Evolutionary conservation across 805 yeast species (phyloP).

Genomic region (Candida piceae): DNA sequence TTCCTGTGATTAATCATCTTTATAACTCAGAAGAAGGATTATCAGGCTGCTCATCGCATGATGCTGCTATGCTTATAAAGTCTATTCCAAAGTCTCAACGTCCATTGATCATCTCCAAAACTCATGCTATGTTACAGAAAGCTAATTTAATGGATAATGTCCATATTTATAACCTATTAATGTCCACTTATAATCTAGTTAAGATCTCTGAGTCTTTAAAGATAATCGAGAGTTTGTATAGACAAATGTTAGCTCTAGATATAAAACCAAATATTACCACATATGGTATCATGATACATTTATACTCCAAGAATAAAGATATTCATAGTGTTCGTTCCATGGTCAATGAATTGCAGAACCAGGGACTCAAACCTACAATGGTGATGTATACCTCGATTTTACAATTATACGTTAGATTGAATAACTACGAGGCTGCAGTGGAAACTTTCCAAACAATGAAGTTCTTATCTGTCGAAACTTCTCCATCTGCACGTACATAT

Average conservation of each 20-base stretch:
- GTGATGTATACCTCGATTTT: conserved; percentile 52
- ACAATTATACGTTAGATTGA: conserved; percentile 52
- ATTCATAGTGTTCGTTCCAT: conserved; percentile 35
- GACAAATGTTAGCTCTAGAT: conserved; percentile 22
- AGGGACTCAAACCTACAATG: conserved; percentile 39
- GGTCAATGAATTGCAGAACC: conserved; percentile 33
- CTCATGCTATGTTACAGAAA: conserved; percentile 34
- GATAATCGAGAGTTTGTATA: conserved; percentile 31
- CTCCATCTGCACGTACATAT: conserved; percentile 67
- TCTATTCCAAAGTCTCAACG: conserved; percentile 38
- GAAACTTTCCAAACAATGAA: conserved; percentile 82
- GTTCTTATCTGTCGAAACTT: conserved; percentile 58
- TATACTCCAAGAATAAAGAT: conserved; percentile 38
- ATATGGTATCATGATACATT: conserved; percentile 40
- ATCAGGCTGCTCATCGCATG: conserved; percentile 27
- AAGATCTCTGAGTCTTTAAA: conserved; percentile 14
- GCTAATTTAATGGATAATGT: conserved; percentile 30
- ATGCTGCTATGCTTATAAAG: conserved; percentile 33
- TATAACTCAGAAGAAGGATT: conserved; percentile 32
- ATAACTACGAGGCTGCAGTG: conserved; percentile 55
- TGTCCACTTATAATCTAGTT: conserved; percentile 26
- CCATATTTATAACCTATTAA: conserved; percentile 33
- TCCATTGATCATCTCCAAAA: conserved; percentile 28
- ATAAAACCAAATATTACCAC: conserved; percentile 34
- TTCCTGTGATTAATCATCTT: conserved; percentile 35